These are phyloP conservation scores for Venturiaceae sp. DNA, from an alignment of 2,329 filamentous ascomycete species.

Conservation along the genomic window DNA sequence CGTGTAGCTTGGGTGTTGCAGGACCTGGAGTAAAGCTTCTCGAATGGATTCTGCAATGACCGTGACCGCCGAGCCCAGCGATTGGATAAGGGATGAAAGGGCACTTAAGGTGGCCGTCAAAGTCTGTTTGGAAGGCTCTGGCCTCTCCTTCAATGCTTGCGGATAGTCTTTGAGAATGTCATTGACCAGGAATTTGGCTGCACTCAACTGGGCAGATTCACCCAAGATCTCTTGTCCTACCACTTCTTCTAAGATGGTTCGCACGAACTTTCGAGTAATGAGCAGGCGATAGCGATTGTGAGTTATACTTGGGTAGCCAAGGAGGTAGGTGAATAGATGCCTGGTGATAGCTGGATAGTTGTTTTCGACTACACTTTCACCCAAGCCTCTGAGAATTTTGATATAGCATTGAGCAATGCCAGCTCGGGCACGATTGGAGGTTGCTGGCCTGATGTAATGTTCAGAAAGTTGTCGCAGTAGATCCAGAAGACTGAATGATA, in stretches of 20 bases:
- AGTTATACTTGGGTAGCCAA: slow-evolving; percentile 64
- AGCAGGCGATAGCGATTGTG: slow-evolving; percentile 84
- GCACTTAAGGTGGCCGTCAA: slow-evolving; percentile 72
- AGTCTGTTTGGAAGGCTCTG: slow-evolving; percentile 81
- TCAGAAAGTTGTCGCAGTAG: slow-evolving; percentile 68
- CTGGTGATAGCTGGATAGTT: slow-evolving; percentile 75
- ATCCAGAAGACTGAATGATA: slow-evolving; percentile 67
- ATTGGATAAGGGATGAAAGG: slow-evolving; percentile 66
- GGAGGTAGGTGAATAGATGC: slow-evolving; percentile 69
- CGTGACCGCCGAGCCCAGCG: slow-evolving; percentile 73
- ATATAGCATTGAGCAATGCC: slow-evolving; percentile 83
- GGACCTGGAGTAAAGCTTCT: slow-evolving; percentile 78
- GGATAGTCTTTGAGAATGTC: slow-evolving; percentile 91
- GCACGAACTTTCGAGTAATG: slow-evolving; percentile 74
- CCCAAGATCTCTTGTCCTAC: slow-evolving; percentile 74
- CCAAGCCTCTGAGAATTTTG: slow-evolving; percentile 66
- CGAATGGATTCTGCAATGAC: slow-evolving; percentile 72
- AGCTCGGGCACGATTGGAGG: slow-evolving; percentile 70
- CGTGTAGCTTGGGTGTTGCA: slow-evolving; percentile 92
- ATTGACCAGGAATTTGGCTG: slow-evolving; percentile 74
- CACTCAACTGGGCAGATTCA: slow-evolving; percentile 78
- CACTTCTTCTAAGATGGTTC: slow-evolving; percentile 73
- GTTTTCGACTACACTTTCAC: slow-evolving; percentile 71
- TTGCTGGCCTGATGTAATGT: slow-evolving; percentile 71
- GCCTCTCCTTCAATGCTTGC: slow-evolving; percentile 73